Evolutionary conservation across 2,329 filamentous ascomycete genomes (phyloP).

Genomic region (Ophiostoma tasmaniense): DNA sequence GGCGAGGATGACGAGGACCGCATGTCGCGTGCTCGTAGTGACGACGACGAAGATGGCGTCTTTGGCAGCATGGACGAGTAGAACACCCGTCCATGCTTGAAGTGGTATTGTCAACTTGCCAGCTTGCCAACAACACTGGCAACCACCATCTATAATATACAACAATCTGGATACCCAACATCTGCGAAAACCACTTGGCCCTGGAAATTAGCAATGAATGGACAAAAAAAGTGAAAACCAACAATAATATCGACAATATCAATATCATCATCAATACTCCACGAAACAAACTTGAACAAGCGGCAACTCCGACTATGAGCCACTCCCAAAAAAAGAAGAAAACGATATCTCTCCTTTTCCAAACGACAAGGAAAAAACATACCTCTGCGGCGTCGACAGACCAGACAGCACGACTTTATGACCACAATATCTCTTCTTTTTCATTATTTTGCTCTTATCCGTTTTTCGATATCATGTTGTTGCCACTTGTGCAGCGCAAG

Average conservation of each 20-base stretch:
- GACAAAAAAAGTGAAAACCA: constrained; percentile 10
- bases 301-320: background rate
- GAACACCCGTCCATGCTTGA: constrained; percentile 18
- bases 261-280: background rate
- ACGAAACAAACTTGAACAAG: background rate
- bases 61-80: constrained; percentile 96
- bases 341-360: background rate
- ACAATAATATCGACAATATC: background rate
- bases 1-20: constrained; percentile 60
- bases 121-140: background rate
- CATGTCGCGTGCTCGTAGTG: constrained; percentile 55
- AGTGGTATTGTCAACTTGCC: background rate
- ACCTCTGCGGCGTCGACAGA: constrained; percentile 6
- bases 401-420: constrained; percentile 8
- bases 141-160: background rate
- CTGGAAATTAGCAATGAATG: background rate
- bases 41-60: constrained; percentile 79
- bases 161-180: background rate
- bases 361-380: constrained; percentile 6
- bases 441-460: constrained; percentile 28
- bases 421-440: background rate
- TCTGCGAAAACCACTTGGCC: background rate
- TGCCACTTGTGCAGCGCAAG: background rate
- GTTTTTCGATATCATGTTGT: background rate
- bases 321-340: constrained; percentile 10